Conservation (phyloP, 2,329 filamentous ascomycete species). For the Sordariomycetes sp. region DNA sequence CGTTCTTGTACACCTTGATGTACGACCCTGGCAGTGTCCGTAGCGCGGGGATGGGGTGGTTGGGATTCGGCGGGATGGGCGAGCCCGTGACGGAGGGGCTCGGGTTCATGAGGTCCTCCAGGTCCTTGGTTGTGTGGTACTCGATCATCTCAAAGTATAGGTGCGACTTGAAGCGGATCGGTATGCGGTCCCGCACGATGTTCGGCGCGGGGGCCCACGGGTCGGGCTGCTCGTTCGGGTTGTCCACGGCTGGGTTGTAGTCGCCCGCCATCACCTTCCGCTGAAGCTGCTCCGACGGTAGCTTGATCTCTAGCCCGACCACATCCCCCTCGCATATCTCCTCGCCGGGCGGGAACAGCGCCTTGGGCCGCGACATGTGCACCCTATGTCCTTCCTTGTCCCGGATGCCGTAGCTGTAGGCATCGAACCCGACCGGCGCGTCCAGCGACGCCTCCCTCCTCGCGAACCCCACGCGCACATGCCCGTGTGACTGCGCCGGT, state of each 20-base stretch:
- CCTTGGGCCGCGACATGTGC: slow-evolving; percentile 85
- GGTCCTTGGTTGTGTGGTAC: slow-evolving; percentile 76
- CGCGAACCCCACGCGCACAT: slow-evolving; percentile 79
- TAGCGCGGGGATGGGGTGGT: slow-evolving; percentile 62
- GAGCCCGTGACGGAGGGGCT: slow-evolving; percentile 36
- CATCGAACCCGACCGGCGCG: slow-evolving; percentile 76
- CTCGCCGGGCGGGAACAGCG: slow-evolving; percentile 72
- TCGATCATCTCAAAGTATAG: slow-evolving; percentile 91
- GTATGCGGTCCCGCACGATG: slow-evolving; percentile 88
- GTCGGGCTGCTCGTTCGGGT: slow-evolving; percentile 44
- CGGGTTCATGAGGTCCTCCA: slow-evolving; percentile 74
- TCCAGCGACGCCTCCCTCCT: slow-evolving; percentile 72
- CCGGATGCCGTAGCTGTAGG: slow-evolving; percentile 87
- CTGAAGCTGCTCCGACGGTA: slow-evolving; percentile 78
- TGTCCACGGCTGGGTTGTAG: slow-evolving; percentile 78
- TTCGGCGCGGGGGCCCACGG: slow-evolving; percentile 54
- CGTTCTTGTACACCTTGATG: slow-evolving; percentile 91
- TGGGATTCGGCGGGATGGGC: slow-evolving; percentile 50
- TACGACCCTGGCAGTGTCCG: slow-evolving; percentile 77
- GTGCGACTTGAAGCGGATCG: slow-evolving; percentile 87
- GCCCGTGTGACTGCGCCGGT: slow-evolving; percentile 40
- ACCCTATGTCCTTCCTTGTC: slow-evolving; percentile 87
- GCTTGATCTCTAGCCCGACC: slow-evolving; percentile 82
- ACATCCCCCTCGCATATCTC: slow-evolving; percentile 84
- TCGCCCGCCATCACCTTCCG: slow-evolving; percentile 78